Conservation (phyloP, 2,329 filamentous ascomycete genomes). For the Fusarium pseudoanthophilum region DNA sequence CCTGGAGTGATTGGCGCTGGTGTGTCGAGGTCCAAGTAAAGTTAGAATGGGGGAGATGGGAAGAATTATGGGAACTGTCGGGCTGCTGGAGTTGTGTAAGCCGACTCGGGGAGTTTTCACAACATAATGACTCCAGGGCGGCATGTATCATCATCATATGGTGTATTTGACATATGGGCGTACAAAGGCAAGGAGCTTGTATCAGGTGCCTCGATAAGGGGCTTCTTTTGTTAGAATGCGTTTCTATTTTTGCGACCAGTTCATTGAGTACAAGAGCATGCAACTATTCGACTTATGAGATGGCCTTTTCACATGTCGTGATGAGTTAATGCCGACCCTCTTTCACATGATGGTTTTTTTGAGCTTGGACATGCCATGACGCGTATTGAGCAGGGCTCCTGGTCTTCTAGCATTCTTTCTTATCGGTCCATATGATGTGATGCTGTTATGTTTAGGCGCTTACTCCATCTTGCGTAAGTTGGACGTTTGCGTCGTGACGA, state of each 20-base stretch:
- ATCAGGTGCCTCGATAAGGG: slow-evolving; percentile 40
- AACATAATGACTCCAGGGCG: slow-evolving; percentile 37
- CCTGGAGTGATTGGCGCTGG: slow-evolving; percentile 97
- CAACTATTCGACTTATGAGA: not conserved
- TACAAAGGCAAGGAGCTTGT: slow-evolving; percentile 47
- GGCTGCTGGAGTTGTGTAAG: slow-evolving; percentile 39
- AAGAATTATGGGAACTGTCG: slow-evolving; percentile 21
- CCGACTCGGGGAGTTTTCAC: slow-evolving; percentile 31
- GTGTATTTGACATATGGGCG: slow-evolving; percentile 48
- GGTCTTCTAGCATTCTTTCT: not conserved
- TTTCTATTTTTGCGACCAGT: slow-evolving; percentile 33
- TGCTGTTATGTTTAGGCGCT: not conserved
- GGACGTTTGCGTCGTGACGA: fast-evolving
- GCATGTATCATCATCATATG: slow-evolving; percentile 47
- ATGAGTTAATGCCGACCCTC: not conserved
- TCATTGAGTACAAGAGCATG: slow-evolving; percentile 26
- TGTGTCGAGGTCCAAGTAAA: slow-evolving; percentile 77
- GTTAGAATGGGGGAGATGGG: slow-evolving; percentile 1
- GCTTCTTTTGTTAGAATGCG: slow-evolving; percentile 45
- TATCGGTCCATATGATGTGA: not conserved
- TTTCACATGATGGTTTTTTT: not conserved
- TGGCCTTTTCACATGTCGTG: not conserved
- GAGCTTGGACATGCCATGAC: not conserved
- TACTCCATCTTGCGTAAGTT: not conserved
- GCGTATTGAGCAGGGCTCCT: not conserved